Base-by-base conservation (phyloP, 192 early-diverging fungal genomes). In the Coemansia aciculifera region DNA sequence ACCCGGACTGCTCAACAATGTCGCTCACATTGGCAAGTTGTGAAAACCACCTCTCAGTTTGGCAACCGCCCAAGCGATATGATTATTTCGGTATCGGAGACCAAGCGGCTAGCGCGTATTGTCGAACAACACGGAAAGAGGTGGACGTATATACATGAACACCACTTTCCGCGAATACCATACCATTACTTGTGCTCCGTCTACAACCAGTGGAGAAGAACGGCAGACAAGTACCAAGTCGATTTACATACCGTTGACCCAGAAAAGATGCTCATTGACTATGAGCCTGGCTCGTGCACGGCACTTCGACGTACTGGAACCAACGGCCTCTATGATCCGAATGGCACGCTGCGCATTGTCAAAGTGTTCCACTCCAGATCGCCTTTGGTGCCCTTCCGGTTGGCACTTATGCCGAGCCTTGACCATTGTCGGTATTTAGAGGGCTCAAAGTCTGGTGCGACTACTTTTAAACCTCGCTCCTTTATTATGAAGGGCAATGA, bases 271-370 rank as follows among this genome's bases (percentile, higher is more conserved):
- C 65, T 67, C 13, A 39, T 67, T 39, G 65, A 29, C 37, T 67
- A 67, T 19, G 13, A 57, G 36, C 54, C 29, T 1, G 65, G 65
- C 24, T 6, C 27, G 1, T n/a, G 10, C 3, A 42, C 52, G 49
- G 65, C 65, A 2, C 52, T 67, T 24, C 65, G 65, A n/a, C 65
- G 34, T 17, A 67, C 65, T 44, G 65, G 65, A 2, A 2, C 52
- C 10, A 38, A 67, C 17, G 65, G 65, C 2, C 19, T 43, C 10
- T 67, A 67, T 12, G 65, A 67, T 19, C 65, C 65, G 3, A 23
- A 38, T 57, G 65, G 65, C 38, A 27, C 11, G 8, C 15, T 67
- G 34, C 38, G 52, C 15, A 29, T 32, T 23, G 52, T 67, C 31
- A 34, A 19, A 19, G 52, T 54, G 24, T 10, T 2, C 6, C 19